These are phyloP conservation scores for Umbelopsis sp. DNA, from an alignment of 192 early-diverging fungal genomes.

Conservation along the genomic window DNA sequence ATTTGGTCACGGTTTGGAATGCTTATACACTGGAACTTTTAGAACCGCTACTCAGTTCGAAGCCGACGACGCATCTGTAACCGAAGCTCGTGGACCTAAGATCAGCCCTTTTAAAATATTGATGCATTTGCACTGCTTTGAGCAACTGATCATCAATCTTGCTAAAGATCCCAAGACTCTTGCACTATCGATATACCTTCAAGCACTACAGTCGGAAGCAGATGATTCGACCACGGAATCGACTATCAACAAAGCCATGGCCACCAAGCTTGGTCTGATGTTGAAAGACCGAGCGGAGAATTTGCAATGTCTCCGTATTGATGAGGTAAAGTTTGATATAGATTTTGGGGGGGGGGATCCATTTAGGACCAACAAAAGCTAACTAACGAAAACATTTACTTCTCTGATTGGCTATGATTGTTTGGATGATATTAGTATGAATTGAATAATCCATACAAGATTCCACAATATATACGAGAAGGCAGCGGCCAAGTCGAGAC, in stretches of 20 bases:
- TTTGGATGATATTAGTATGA: not conserved
- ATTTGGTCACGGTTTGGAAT: constrained; percentile 1
- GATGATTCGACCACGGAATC: not conserved
- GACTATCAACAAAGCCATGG: not conserved
- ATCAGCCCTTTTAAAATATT: constrained; percentile 8
- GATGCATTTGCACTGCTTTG: not conserved
- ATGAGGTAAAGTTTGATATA: not conserved
- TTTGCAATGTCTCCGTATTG: not conserved
- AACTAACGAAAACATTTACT: not conserved
- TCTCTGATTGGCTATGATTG: not conserved
- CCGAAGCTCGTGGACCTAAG: not conserved
- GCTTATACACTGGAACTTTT: not conserved
- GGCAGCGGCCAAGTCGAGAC: not conserved
- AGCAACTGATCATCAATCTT: not conserved
- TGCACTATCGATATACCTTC: not conserved
- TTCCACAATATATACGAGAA: not conserved
- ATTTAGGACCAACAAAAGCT: not conserved
- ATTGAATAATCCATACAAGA: not conserved
- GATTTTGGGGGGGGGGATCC: no score
- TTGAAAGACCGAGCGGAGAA: not conserved
- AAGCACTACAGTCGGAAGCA: not conserved
- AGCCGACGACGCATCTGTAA: not conserved
- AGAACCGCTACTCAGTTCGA: not conserved
- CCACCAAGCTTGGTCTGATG: not conserved
- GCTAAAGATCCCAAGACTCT: not conserved